These are phyloP conservation scores for Colletotrichum sansevieriae DNA, from an alignment of 2,329 filamentous ascomycete species.

Conservation along the genomic window DNA sequence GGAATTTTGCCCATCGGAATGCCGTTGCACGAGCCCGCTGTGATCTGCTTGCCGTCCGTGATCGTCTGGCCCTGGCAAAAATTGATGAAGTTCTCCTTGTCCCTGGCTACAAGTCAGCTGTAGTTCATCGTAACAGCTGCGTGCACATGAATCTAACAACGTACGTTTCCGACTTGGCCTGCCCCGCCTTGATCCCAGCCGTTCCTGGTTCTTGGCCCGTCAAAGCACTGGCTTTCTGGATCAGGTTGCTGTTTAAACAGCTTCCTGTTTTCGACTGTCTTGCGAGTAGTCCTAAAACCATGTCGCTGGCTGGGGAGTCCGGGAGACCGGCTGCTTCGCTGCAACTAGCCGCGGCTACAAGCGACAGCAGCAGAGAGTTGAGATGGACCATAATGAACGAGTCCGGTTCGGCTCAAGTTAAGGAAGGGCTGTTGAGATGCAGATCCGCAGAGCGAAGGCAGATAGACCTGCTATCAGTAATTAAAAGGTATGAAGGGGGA, in stretches of 20 bases:
- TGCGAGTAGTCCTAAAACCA: background rate
- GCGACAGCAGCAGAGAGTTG: background rate
- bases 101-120: background rate
- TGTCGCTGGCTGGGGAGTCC: background rate
- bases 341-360: background rate
- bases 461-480: too few relatives aligned
- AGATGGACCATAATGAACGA: background rate
- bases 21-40: slow-evolving; percentile 67
- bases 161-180: slow-evolving; percentile 59
- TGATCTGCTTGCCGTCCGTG: slow-evolving; percentile 67
- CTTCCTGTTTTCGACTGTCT: slow-evolving; percentile 10
- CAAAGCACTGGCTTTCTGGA: slow-evolving; percentile 57
- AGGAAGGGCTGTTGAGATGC: too few relatives aligned
- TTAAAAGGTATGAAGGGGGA: too few relatives aligned
- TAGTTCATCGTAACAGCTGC: slow-evolving; percentile 31
- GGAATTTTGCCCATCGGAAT: slow-evolving; percentile 71
- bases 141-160: background rate
- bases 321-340: slow-evolving; percentile 1
- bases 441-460: too few relatives aligned
- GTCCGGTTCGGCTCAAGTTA: too few relatives aligned
- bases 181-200: slow-evolving; percentile 46
- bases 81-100: slow-evolving; percentile 70
- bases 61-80: slow-evolving; percentile 66
- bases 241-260: slow-evolving; percentile 53
- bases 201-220: slow-evolving; percentile 54